Evolutionary conservation across 129 eudicot genomes (phyloP).

Genomic region (Helianthus tuberosus): DNA sequence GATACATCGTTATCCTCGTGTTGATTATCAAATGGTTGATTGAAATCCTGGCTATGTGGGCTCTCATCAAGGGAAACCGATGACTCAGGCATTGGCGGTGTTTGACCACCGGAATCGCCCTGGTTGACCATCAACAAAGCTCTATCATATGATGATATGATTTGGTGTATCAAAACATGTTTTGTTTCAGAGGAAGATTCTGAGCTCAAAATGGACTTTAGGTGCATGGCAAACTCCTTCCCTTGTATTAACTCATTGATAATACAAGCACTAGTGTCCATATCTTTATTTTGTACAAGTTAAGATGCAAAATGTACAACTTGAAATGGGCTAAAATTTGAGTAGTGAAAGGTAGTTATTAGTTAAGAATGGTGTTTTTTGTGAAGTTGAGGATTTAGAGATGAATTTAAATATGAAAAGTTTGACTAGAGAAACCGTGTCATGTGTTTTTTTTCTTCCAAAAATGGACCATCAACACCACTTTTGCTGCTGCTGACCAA

Average conservation of each 20-base stretch:
- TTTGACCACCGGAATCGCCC: conserved; percentile 44
- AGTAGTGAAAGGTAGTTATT: conserved; percentile 20
- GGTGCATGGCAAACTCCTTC: conserved; percentile 72
- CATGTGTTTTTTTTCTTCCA: conserved; percentile 35
- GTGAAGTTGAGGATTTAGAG: conserved; percentile 37
- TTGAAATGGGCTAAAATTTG: conserved; percentile 9
- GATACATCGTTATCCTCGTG: conserved; percentile 42
- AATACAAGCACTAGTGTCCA: conserved; percentile 41
- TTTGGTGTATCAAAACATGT: conserved; percentile 55
- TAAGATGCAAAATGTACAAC: conserved; percentile 23
- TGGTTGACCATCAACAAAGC: conserved; percentile 68
- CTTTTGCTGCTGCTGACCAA: conserved; percentile 57
- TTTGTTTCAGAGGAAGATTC: conserved; percentile 40
- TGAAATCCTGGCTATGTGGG: conserved; percentile 51
- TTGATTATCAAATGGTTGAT: conserved; percentile 28
- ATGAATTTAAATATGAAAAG: conserved; percentile 43
- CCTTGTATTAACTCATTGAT: conserved; percentile 72
- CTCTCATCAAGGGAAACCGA: conserved; percentile 60
- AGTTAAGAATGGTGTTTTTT: conserved; percentile 9
- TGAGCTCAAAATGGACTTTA: conserved; percentile 54
- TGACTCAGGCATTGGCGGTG: conserved; percentile 42
- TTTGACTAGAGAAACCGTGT: conserved; percentile 77
- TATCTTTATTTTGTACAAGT: conserved; percentile 20
- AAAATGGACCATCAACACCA: conserved; percentile 27
- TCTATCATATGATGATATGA: conserved; percentile 69